Conservation (phyloP, 2,329 filamentous ascomycete genomes). For the Setomelanomma holmii region DNA sequence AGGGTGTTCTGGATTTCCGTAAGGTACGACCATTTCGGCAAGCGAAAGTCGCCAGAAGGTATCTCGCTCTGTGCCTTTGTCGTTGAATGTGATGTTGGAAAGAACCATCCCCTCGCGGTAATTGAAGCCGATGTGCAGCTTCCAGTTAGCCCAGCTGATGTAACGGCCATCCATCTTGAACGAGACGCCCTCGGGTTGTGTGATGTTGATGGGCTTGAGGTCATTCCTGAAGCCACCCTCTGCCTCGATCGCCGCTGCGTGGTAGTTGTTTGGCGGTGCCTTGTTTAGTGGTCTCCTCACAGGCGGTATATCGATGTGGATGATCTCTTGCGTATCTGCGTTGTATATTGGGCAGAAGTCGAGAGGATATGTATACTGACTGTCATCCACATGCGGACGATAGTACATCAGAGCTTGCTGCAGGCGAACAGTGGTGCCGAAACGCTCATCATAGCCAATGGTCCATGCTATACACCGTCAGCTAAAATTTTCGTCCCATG, state of each 20-base stretch:
- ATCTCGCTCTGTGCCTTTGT: slow-evolving; percentile 76
- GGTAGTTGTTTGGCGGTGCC: slow-evolving; percentile 78
- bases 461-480: slow-evolving; percentile 73
- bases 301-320: slow-evolving; percentile 83
- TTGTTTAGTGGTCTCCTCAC: slow-evolving; percentile 77
- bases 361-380: slow-evolving; percentile 88
- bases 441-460: slow-evolving; percentile 91
- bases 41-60: slow-evolving; percentile 90
- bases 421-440: slow-evolving; percentile 77
- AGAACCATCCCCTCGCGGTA: slow-evolving; percentile 91
- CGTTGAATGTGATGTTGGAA: slow-evolving; percentile 88
- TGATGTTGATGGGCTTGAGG: slow-evolving; percentile 86
- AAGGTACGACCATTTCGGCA: slow-evolving; percentile 93
- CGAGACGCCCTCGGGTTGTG: slow-evolving; percentile 86
- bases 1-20: slow-evolving; percentile 80
- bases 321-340: slow-evolving; percentile 76
- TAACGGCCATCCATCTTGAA: slow-evolving; percentile 78
- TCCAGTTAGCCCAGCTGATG: slow-evolving; percentile 93
- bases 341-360: slow-evolving; percentile 96
- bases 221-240: slow-evolving; percentile 78
- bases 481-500: not conserved
- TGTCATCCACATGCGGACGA: slow-evolving; percentile 82
- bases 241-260: slow-evolving; percentile 73
- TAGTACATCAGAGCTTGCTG: slow-evolving; percentile 98
- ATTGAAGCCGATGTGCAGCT: slow-evolving; percentile 91